Evolutionary conservation across 768 basidiomycete genomes (phyloP).

Genomic region (Russula vinacea): DNA sequence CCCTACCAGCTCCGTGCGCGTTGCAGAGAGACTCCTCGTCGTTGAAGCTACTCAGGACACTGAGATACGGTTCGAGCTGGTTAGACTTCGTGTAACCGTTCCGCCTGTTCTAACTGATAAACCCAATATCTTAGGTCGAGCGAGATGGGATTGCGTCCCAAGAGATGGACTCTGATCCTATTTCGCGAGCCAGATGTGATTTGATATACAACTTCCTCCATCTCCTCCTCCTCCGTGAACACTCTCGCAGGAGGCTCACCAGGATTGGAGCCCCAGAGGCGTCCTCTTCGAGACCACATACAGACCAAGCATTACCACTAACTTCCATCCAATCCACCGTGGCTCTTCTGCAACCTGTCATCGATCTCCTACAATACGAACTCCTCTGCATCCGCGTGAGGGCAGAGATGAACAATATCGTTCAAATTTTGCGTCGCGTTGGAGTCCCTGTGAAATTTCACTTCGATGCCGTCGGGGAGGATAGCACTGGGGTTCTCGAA

Average conservation of each 20-base stretch:
- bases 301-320: slow-evolving; percentile 25
- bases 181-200: slow-evolving; percentile 47
- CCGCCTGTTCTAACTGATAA: slow-evolving; percentile 1
- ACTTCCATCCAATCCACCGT: slow-evolving; percentile 36
- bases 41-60: slow-evolving; percentile 72
- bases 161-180: slow-evolving; percentile 15
- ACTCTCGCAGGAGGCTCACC: slow-evolving; percentile 46
- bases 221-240: slow-evolving; percentile 61
- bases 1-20: slow-evolving; percentile 71
- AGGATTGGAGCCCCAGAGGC: slow-evolving; percentile 38
- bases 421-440: slow-evolving; percentile 46
- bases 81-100: slow-evolving; percentile 37
- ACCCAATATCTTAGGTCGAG: slow-evolving; percentile 33
- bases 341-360: slow-evolving; percentile 65
- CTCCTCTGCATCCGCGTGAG: slow-evolving; percentile 66
- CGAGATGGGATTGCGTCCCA: slow-evolving; percentile 25
- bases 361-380: slow-evolving; percentile 77
- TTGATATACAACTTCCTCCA: slow-evolving; percentile 64
- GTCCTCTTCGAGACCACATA: slow-evolving; percentile 26
- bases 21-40: slow-evolving; percentile 72
- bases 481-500: slow-evolving; percentile 55
- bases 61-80: slow-evolving; percentile 71
- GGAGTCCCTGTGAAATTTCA: slow-evolving; percentile 57
- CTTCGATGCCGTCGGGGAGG: slow-evolving; percentile 65
- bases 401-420: slow-evolving; percentile 52